Evolutionary conservation across 441 rosid species (phyloP).

Genomic region (Brassica balearica): DNA sequence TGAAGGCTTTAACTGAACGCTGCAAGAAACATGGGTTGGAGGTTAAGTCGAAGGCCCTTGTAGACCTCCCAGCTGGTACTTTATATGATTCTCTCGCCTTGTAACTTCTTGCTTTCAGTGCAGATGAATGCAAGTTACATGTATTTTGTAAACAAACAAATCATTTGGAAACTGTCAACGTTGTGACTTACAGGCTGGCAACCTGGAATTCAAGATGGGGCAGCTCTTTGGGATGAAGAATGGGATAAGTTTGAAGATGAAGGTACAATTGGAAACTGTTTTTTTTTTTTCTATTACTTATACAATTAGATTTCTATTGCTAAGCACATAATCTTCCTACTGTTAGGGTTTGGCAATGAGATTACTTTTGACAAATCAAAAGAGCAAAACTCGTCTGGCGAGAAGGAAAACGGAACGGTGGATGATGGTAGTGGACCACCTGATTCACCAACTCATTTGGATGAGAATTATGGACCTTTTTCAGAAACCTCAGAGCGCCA

Average conservation of each 20-base stretch:
- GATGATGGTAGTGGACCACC: slow-evolving; percentile 66
- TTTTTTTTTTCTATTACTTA: slow-evolving; percentile 3
- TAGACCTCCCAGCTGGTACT: slow-evolving; percentile 92
- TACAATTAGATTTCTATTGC: slow-evolving; percentile 17
- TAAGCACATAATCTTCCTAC: slow-evolving; percentile 21
- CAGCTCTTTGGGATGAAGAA: slow-evolving; percentile 96
- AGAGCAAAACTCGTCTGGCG: slow-evolving; percentile 47
- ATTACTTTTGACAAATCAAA: slow-evolving; percentile 63
- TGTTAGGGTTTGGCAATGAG: slow-evolving; percentile 91
- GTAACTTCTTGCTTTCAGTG: slow-evolving; percentile 21
- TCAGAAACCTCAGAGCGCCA: slow-evolving; percentile 54
- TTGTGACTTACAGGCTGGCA: slow-evolving; percentile 82
- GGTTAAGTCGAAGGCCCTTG: slow-evolving; percentile 75
- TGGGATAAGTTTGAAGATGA: slow-evolving; percentile 99
- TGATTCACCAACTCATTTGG: slow-evolving; percentile 58
- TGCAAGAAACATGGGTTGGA: slow-evolving; percentile 89
- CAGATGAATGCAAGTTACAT: slow-evolving; percentile 17
- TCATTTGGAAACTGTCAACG: slow-evolving; percentile 42
- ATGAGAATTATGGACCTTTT: slow-evolving; percentile 55
- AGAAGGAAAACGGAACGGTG: slow-evolving; percentile 56
- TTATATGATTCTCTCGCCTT: slow-evolving; percentile 4
- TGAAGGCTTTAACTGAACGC: slow-evolving; percentile 80
- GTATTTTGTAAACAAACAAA: slow-evolving; percentile 11
- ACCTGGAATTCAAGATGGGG: slow-evolving; percentile 91
- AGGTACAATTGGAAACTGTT: slow-evolving; percentile 52